Evolutionary conservation across 805 yeast species (phyloP).

Genomic region (Priceomyces fermenticarens): DNA sequence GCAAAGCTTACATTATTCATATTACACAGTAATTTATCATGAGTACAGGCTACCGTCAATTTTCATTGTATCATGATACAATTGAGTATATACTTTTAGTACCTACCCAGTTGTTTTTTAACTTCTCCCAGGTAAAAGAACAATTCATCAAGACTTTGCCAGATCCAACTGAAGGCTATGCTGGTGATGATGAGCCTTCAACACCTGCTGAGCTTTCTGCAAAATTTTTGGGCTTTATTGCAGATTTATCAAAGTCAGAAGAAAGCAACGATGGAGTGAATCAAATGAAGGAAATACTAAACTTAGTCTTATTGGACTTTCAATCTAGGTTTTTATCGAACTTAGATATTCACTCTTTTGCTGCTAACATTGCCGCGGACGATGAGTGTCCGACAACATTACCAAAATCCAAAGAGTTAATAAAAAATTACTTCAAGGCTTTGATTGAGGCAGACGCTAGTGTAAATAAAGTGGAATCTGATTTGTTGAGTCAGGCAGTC

Average conservation of each 20-base stretch:
- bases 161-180: constrained; percentile 76
- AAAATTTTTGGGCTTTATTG: constrained; percentile 74
- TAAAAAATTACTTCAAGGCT: constrained; percentile 69
- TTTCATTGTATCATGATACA: constrained; percentile 78
- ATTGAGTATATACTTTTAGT: constrained; percentile 86
- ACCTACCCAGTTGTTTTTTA: constrained; percentile 75
- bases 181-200: constrained; percentile 84
- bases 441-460: constrained; percentile 24
- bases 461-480: constrained; percentile 24
- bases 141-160: constrained; percentile 80
- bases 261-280: constrained; percentile 29
- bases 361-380: constrained; percentile 59
- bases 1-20: no score
- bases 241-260: constrained; percentile 39
- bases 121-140: constrained; percentile 83
- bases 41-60: constrained; percentile 56
- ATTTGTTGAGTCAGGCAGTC: constrained; percentile 63
- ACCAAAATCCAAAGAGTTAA: constrained; percentile 67
- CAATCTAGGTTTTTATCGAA: constrained; percentile 65
- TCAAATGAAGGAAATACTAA: constrained; percentile 67
- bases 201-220: constrained; percentile 83
- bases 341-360: constrained; percentile 84
- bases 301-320: constrained; percentile 74
- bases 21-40: constrained; percentile 5
- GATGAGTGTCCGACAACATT: constrained; percentile 62